A percentile compares a stretch with the other conserved stretches of the same genome.
phyloP scores from a whole-genome alignment of 2,329 filamentous ascomycete genomes.

The Magnaporthiopsis incrustans region DNA sequence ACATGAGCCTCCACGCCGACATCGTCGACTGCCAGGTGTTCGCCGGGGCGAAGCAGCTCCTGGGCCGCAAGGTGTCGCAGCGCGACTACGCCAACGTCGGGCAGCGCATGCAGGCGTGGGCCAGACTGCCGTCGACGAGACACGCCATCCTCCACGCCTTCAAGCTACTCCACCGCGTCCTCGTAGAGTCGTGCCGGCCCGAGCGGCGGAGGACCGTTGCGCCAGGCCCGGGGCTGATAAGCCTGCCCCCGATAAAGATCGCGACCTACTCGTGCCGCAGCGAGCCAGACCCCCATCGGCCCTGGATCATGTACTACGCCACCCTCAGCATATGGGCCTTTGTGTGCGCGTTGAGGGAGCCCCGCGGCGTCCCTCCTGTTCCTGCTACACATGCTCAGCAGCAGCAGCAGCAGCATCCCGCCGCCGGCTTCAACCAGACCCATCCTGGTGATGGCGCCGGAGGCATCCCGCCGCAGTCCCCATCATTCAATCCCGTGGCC shows the following conservation, averaged over 20 bases:
- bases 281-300: slow-evolving; percentile 75
- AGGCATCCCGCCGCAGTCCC: background rate
- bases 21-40: slow-evolving; percentile 88
- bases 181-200: slow-evolving; percentile 45
- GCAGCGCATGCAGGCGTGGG: slow-evolving; percentile 73
- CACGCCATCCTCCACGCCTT: slow-evolving; percentile 82
- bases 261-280: slow-evolving; percentile 62
- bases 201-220: slow-evolving; percentile 9
- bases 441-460: background rate
- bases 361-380: background rate
- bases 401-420: slow-evolving; percentile 3
- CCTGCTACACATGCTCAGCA: slow-evolving; percentile 29
- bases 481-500: slow-evolving; percentile 4
- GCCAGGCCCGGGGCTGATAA: slow-evolving; percentile 7
- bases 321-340: slow-evolving; percentile 83
- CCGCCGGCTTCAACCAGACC: background rate
- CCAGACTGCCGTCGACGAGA: slow-evolving; percentile 62
- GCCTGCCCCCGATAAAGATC: slow-evolving; percentile 27
- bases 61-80: slow-evolving; percentile 65
- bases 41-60: slow-evolving; percentile 66
- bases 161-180: slow-evolving; percentile 68
- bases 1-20: slow-evolving; percentile 83
- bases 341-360: slow-evolving; percentile 66
- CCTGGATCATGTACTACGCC: slow-evolving; percentile 88
- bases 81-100: slow-evolving; percentile 67